Base-by-base conservation (phyloP, 176 grass and related monocot species). In the Ampelocalamus luodianensis region DNA sequence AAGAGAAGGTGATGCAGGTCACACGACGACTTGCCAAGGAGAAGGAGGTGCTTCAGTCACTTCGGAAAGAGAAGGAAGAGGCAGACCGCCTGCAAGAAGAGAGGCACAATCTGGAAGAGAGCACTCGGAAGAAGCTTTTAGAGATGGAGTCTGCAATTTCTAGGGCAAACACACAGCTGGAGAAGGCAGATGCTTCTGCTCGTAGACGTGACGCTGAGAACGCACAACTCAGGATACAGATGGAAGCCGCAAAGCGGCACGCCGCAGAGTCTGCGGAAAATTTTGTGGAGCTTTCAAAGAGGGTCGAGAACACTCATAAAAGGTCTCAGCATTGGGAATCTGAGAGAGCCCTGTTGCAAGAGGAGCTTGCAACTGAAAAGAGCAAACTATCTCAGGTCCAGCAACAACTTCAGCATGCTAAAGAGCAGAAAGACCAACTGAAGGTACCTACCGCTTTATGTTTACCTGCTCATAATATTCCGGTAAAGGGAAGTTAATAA, bases 1-100 rank as follows among this genome's bases (percentile, higher is more conserved):
- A 96, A 75, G 84, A 94, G 63, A 99, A 99, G 75, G 96, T 99
- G 81, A 99, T 96, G 96, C 96, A 96, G 77, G 96, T 94, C 3
- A 82, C 96, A 3, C 88, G 86, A 14, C 91, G 96, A 81, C 86
- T 99, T 54, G 86, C 85, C 20, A 99, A 94, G 64, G 96, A 99
- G 65, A 99, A 91, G 71, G 90, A 92, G 34, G 96, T 91, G 71
- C 90, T 96, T 49, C 90, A 96, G 68, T 80, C 81, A 36, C 90
- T 96, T 42, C 85, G 93, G 46, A 94, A 91, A 86, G 93, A 94
- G 79, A 99, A 83, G 72, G 88, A 96, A 75, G 96, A 94, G 24
- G 90, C 67, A 0, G 70, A 80, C 14, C 91, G 93, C 10, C 61
- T 85, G 13, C 88, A 94, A 61, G 94, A 99, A 69, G 93, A 99